Percentiles rank a stretch among this genome's conserved stretches.
Evolutionary conservation across 2,329 filamentous ascomycete genomes (phyloP).

Genomic region (Claviceps digitariae): DNA sequence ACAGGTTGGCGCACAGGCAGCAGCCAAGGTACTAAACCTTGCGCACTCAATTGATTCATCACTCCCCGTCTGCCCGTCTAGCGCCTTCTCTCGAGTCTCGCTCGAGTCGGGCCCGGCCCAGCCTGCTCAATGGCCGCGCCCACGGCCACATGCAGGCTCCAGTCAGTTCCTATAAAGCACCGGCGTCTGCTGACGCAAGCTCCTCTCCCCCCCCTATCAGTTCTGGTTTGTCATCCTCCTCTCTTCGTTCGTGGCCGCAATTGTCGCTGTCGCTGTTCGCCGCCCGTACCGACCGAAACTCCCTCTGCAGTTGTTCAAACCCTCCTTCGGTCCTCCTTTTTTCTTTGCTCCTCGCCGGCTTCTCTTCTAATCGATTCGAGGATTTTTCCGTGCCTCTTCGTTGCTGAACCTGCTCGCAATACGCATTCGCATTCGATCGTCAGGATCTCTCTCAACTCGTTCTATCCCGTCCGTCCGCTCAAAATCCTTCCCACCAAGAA

Average conservation of each 20-base stretch:
- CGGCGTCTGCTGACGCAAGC: not conserved
- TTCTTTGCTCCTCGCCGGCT: too few species aligned
- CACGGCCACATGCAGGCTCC: too few species aligned
- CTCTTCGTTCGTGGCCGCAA: not conserved
- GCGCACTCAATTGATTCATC: constrained; percentile 1
- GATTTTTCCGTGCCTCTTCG: not conserved
- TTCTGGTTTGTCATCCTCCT: not conserved
- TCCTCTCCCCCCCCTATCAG: not conserved
- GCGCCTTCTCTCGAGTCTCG: not conserved
- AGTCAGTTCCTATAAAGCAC: not conserved
- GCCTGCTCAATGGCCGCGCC: not conserved
- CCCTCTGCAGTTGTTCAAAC: too few species aligned
- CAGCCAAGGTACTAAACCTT: too few species aligned
- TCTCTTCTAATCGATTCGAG: not conserved
- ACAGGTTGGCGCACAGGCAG: too few species aligned
- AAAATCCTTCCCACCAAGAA: too few species aligned
- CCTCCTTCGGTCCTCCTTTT: too few species aligned
- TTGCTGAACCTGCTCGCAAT: not conserved
- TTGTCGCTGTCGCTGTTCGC: too few species aligned
- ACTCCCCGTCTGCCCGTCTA: constrained; percentile 2
- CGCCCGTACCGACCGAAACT: too few species aligned
- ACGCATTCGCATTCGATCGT: not conserved
- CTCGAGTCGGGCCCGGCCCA: too few species aligned
- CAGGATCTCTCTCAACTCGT: too few species aligned
- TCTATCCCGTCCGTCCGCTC: not conserved